Conservation (phyloP, 768 basidiomycete genomes). For the Trichaptum fuscoviolaceum region DNA sequence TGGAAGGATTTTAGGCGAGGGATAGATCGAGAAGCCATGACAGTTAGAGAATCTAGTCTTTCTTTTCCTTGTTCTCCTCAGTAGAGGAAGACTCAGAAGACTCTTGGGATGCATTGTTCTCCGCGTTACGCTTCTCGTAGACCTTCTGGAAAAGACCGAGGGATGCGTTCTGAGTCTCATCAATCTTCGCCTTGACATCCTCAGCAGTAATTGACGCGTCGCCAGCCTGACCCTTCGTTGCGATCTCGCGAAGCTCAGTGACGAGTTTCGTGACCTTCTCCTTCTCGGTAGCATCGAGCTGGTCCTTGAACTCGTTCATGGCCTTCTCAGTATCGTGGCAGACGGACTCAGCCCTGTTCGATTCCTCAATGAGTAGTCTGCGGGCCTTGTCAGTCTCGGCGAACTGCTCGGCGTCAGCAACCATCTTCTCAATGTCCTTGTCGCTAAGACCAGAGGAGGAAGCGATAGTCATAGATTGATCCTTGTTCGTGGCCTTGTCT, state of each 20-base stretch:
- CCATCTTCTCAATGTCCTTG: slow-evolving; percentile 97
- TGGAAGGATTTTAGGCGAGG: background rate
- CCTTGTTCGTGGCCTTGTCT: slow-evolving; percentile 85
- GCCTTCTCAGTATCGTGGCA: slow-evolving; percentile 96
- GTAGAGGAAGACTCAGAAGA: slow-evolving; percentile 29
- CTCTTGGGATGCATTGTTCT: slow-evolving; percentile 46
- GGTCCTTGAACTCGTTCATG: slow-evolving; percentile 97
- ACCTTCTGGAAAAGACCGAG: slow-evolving; percentile 98
- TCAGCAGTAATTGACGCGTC: slow-evolving; percentile 82
- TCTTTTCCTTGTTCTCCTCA: slow-evolving; percentile 58
- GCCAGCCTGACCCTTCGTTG: slow-evolving; percentile 83
- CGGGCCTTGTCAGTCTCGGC: slow-evolving; percentile 92
- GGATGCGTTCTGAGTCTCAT: slow-evolving; percentile 90
- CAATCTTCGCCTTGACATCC: slow-evolving; percentile 85
- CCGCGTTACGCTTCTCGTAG: slow-evolving; percentile 87
- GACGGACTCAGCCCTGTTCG: slow-evolving; percentile 95
- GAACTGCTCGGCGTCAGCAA: slow-evolving; percentile 87
- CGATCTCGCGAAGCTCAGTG: slow-evolving; percentile 81
- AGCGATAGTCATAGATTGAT: slow-evolving; percentile 95
- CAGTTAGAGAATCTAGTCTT: slow-evolving; percentile 48
- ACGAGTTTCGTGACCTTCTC: slow-evolving; percentile 91
- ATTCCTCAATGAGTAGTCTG: slow-evolving; percentile 85
- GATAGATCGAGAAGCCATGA: background rate
- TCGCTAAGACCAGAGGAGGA: slow-evolving; percentile 95
- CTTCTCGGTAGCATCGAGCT: slow-evolving; percentile 87